Evolutionary conservation across 768 basidiomycete genomes (phyloP).

Genomic region (Tubosaeta sp.): DNA sequence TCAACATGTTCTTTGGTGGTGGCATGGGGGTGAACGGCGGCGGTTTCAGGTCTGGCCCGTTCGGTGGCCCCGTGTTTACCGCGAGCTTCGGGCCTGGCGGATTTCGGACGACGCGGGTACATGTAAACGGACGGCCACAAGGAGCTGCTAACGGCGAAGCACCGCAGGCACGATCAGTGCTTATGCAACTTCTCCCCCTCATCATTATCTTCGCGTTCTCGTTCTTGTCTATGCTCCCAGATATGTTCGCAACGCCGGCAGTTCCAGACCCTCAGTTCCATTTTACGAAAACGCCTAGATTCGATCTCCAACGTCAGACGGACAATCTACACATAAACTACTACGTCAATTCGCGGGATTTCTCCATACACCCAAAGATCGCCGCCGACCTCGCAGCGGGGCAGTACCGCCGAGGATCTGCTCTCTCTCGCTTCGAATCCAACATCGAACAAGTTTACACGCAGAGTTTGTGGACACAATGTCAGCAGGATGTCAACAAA

Average conservation of each 20-base stretch:
- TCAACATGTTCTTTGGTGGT: conserved; percentile 97
- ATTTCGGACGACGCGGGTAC: conserved; percentile 66
- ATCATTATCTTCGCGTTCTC: conserved; percentile 83
- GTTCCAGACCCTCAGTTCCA: conserved; percentile 79
- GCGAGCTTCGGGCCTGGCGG: conserved; percentile 79
- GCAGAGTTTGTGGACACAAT: conserved; percentile 63
- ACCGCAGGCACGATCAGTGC: conserved; percentile 50
- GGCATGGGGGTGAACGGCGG: conserved; percentile 42
- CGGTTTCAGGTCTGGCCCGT: conserved; percentile 54
- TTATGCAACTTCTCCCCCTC: conserved; percentile 81
- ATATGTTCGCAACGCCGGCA: conserved; percentile 59
- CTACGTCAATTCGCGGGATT: conserved; percentile 77
- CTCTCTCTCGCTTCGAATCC: conserved; percentile 63
- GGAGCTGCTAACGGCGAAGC: conserved; percentile 34
- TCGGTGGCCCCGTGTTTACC: conserved; percentile 57
- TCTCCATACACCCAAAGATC: conserved; percentile 70
- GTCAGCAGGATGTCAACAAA: conserved; percentile 62
- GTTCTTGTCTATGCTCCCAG: conserved; percentile 75
- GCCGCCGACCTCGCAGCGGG: conserved; percentile 62
- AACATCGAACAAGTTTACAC: conserved; percentile 74
- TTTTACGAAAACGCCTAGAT: conserved; percentile 58
- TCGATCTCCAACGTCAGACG: conserved; percentile 70
- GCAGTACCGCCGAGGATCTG: conserved; percentile 24
- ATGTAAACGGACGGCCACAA: conserved; percentile 35
- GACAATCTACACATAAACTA: conserved; percentile 68